Evolutionary conservation across 108 stramenopile species (phyloP).

Genomic region (Fragilaria crotonensis): DNA sequence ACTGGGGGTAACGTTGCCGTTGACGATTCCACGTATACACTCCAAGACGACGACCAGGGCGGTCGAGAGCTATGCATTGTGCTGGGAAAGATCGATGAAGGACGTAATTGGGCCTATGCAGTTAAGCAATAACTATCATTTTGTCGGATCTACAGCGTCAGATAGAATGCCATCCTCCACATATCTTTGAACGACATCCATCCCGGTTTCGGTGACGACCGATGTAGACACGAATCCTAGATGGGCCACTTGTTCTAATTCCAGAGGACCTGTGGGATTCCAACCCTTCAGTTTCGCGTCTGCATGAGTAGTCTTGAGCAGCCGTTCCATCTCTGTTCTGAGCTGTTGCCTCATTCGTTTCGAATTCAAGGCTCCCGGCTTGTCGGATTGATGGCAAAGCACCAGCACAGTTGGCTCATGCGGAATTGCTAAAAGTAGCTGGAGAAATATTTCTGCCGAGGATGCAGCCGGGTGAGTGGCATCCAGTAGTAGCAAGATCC

Average conservation of each 20-base stretch:
- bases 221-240: conserved; percentile 1
- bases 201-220: not conserved
- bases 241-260: not conserved
- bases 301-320: conserved; percentile 22
- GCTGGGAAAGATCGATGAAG: conserved; percentile 39
- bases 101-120: conserved; percentile 28
- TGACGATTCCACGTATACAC: conserved; percentile 58
- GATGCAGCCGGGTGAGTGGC: conserved; percentile 53
- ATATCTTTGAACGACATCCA: conserved; percentile 3
- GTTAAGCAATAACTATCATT: conserved; percentile 3
- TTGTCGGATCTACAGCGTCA: not conserved
- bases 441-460: conserved; percentile 54
- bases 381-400: conserved; percentile 56
- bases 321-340: conserved; percentile 66
- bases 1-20: conserved; percentile 39
- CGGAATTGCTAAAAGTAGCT: conserved; percentile 14
- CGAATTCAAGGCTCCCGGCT: conserved; percentile 57
- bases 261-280: not conserved
- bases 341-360: conserved; percentile 66
- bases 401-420: conserved; percentile 33
- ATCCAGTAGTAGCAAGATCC: conserved; percentile 46
- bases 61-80: conserved; percentile 51
- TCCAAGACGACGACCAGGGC: conserved; percentile 32
- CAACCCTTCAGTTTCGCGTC: not conserved
- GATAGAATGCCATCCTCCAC: not conserved